phyloP scores from a whole-genome alignment of 176 grass and related monocot species.

The Puccinellia tenuiflora region DNA sequence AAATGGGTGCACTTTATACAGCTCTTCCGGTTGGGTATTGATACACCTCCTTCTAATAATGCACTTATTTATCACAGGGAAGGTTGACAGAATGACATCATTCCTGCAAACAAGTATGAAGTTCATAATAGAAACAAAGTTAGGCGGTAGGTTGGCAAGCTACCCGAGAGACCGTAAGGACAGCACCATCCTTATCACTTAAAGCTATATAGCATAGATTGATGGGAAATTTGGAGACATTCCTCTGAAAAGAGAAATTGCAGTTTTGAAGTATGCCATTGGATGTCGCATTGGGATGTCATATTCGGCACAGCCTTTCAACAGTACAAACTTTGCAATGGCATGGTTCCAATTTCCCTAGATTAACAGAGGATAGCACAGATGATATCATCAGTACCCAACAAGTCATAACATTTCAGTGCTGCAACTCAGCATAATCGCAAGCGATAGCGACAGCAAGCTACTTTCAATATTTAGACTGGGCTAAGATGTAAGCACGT shows the following conservation, averaged over 20 bases:
- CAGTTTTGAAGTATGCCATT: neutral
- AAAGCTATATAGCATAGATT: constrained; percentile 20
- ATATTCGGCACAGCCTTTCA: neutral
- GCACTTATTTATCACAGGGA: constrained; percentile 19
- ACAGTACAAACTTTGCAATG: neutral
- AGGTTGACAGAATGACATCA: constrained; percentile 1
- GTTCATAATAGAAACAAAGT: constrained; percentile 24
- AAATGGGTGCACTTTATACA: constrained; percentile 9
- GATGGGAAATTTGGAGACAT: neutral
- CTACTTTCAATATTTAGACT: constrained; percentile 8
- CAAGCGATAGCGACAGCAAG: constrained; percentile 10
- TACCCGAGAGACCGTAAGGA: neutral
- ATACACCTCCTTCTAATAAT: neutral
- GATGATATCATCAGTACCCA: constrained; percentile 12
- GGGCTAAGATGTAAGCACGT: neutral
- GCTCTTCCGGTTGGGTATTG: constrained; percentile 4
- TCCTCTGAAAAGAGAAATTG: neutral
- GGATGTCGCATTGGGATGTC: neutral
- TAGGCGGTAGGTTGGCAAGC: constrained; percentile 29
- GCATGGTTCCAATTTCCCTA: neutral
- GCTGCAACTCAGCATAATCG: neutral
- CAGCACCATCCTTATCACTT: neutral
- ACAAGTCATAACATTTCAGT: neutral
- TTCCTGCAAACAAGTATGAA: constrained; percentile 7
- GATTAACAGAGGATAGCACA: constrained; percentile 2